Evolutionary conservation across 768 basidiomycete genomes (phyloP), one percentile per base, ranked within the genome.

Genomic region (Auriculariales sp.): DNA sequence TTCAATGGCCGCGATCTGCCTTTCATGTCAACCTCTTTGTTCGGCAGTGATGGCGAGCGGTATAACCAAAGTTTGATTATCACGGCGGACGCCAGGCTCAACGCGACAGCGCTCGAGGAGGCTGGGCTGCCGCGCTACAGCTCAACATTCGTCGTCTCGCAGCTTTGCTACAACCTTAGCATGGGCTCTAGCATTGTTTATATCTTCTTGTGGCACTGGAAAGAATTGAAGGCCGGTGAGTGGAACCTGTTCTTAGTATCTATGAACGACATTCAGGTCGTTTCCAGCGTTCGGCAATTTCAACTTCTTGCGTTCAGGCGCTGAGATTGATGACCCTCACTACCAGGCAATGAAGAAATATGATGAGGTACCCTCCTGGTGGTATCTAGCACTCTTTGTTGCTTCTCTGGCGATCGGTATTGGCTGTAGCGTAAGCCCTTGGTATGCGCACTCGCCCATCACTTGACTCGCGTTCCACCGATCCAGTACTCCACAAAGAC

Each of bases 261-360:
- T 24, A 12, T 3, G 28, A n/a, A n/a, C 29, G 34, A 33, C 48
- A 24, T 32, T 33, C 30, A 49, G 10, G 7, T 9, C 31, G 15
- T 9, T 7, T 39, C 12, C 49, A 67, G 71, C 72, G 9, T 73
- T 74, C 46, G 69, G 69, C 3, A 63, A 65, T 3, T 53, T 71
- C 54, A 59, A 63, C 35, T 71, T 72, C 60, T 44, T 71, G 45
- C 58, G 62, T 22, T 57, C 57, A 24, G 63, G 60, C 3, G 64
- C 66, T 51, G 71, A 72, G 15, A 60, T 74, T 25, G 68, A 74
- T 48, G 73, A 75, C 54, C 69, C 69, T n/a, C 73, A 73, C 58
- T 74, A 70, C 53, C 60, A 67, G 59, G 71, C 66, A 49, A 76
- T 77, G 71, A 63, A 66, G 52, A 71, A 70, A 51, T 77, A 77